These are phyloP conservation scores for Apiotrichum sp. DNA, from an alignment of 1,284 basidiomycete genomes.

Conservation along the genomic window DNA sequence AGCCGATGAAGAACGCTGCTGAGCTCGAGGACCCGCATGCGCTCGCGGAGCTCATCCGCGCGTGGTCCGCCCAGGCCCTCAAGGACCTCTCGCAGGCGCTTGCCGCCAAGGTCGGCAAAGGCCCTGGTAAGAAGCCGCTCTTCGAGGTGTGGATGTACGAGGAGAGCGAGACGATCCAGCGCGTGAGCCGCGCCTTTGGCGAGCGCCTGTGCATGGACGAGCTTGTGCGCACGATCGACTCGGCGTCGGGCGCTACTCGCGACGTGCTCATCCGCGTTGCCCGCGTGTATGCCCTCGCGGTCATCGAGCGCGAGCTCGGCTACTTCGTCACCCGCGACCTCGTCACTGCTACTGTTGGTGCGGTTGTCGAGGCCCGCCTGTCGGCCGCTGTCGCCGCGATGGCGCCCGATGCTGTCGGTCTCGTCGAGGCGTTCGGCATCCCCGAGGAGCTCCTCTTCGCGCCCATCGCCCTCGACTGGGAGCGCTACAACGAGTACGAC, in stretches of 20 bases:
- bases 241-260: background rate
- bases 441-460: conserved; percentile 11
- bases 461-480: conserved; percentile 15
- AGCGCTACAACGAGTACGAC: conserved; percentile 15
- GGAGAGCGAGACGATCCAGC: conserved; percentile 11
- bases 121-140: background rate
- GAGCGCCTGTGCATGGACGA: conserved; percentile 16
- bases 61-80: background rate
- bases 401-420: conserved; percentile 3
- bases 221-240: background rate
- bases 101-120: conserved; percentile 9
- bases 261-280: conserved; percentile 3
- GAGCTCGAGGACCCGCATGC: background rate
- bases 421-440: conserved; percentile 9
- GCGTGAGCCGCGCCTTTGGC: conserved; percentile 3
- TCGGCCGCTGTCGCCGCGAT: conserved; percentile 2
- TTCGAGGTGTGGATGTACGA: conserved; percentile 16
- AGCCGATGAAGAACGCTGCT: background rate
- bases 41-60: conserved; percentile 8
- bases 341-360: background rate
- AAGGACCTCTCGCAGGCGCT: conserved; percentile 3
- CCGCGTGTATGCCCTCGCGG: conserved; percentile 8
- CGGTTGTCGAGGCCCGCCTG: conserved; percentile 1
- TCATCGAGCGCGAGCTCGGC: conserved; percentile 12
- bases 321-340: conserved; percentile 8